phyloP scores from a whole-genome alignment of 192 early-diverging fungal species.

The Rhizoclosmatium sp. region DNA sequence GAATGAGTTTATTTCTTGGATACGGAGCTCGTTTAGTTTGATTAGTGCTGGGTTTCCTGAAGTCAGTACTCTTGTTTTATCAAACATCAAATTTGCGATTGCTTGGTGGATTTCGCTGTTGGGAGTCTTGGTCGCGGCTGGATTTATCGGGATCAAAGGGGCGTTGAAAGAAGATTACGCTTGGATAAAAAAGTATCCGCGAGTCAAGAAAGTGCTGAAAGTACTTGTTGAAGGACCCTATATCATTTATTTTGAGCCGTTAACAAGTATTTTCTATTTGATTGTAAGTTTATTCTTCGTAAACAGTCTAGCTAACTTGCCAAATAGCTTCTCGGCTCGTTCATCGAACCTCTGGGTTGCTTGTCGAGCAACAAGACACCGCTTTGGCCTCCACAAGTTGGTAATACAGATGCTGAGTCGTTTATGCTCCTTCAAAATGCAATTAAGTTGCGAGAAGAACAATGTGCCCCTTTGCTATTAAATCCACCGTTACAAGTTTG shows the following conservation, averaged over 20 bases:
- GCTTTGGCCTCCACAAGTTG: conserved; percentile 37
- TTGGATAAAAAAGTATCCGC: background rate
- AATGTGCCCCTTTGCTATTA: conserved; percentile 31
- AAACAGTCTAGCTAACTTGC: background rate
- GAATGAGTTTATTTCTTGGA: conserved; percentile 9
- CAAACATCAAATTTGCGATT: conserved; percentile 40
- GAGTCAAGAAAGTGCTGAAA: conserved; percentile 5
- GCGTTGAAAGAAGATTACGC: background rate
- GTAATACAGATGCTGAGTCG: conserved; percentile 20
- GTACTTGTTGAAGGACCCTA: conserved; percentile 23
- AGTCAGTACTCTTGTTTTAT: conserved; percentile 9
- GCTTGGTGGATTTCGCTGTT: conserved; percentile 44
- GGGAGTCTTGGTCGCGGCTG: conserved; percentile 23
- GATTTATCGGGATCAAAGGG: background rate
- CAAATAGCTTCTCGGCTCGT: conserved; percentile 33
- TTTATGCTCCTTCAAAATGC: conserved; percentile 11
- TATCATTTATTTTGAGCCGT: conserved; percentile 34
- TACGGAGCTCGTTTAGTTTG: conserved; percentile 16
- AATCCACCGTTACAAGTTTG: conserved; percentile 40
- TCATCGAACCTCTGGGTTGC: conserved; percentile 46
- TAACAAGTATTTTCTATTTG: conserved; percentile 41
- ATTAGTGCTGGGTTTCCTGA: conserved; percentile 34
- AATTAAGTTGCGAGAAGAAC: conserved; percentile 24
- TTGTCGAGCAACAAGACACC: conserved; percentile 21
- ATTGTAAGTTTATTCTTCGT: conserved; percentile 24